Evolutionary conservation across 148 eudicot species (phyloP), one percentile per base, ranked within the genome.

Genomic region (Nepenthes gracilis): DNA sequence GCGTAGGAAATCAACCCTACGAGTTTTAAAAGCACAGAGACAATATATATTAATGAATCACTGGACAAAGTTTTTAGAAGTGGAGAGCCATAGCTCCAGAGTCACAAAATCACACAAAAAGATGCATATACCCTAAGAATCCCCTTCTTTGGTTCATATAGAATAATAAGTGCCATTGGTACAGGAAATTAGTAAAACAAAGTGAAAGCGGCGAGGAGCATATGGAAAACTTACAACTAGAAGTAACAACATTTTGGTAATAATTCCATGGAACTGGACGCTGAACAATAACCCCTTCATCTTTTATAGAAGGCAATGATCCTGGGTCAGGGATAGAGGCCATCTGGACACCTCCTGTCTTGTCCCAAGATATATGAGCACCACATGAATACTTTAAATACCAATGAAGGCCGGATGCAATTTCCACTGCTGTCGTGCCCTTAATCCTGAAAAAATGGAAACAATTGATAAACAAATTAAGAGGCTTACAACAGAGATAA

Each of bases 321-420:
- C 91, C 89, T 5, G 86, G 84, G 45, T 77, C 61, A 51, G 96
- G 96, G 68, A 92, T 43, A 68, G 96, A 83, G 58, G 65, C 77
- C 47, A 80, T 61, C 72, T 92, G 98, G 74, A 56, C 67, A 15
- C 98, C 96, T 59, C 98, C 98, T 43, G 98, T 88, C 79, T 92
- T 92, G 62, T 92, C 95, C 98, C 98, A 92, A 40, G 98, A 92
- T 72, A 92, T 65, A 76, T 88, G 98, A 67, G 85, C 98, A 60
- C 83, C 83, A 67, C 98, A 92, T 59, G 63, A 71, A 66, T 85
- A 86, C 72, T 92, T 92, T 32, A 92, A 66, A 75, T 92, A 92
- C 98, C 96, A 92, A 58, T 86, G 96, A 38, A 92, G 85, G 40
- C 96, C 98, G 35, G 96, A 85, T 60, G 83, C 76, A 62, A 92